Percentiles rank a stretch among this genome's conserved stretches.
phyloP scores from a whole-genome alignment of 116 monocot species.

The Papilionanthe hybrid region DNA sequence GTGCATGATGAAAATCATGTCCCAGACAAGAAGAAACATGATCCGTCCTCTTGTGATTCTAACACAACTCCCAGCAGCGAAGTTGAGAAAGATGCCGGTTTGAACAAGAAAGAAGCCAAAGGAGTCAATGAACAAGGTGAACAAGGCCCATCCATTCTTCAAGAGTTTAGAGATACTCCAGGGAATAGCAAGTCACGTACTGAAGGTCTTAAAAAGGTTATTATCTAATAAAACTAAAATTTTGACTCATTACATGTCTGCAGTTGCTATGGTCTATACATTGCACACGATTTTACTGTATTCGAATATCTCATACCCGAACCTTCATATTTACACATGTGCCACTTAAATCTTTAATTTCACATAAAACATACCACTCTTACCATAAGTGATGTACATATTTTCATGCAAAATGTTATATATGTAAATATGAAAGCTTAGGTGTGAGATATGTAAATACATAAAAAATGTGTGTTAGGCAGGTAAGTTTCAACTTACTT shows the following conservation, averaged over 20 bases:
- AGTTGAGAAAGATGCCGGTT: conserved; percentile 6
- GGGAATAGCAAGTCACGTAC: neutral
- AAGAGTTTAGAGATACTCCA: neutral
- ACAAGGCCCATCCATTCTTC: neutral
- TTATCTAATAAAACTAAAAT: neutral
- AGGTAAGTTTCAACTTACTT: neutral
- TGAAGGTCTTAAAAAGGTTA: neutral
- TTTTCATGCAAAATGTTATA: no score
- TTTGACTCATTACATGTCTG: neutral
- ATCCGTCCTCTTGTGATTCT: conserved; percentile 12
- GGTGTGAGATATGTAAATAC: no score
- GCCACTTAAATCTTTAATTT: no score
- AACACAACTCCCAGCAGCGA: conserved; percentile 12
- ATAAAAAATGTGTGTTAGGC: no score
- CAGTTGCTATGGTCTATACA: neutral
- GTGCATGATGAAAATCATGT: neutral
- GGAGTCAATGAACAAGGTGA: conserved; percentile 2
- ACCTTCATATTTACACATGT: no score
- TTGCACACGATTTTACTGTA: neutral
- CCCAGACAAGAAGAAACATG: neutral
- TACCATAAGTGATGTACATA: no score
- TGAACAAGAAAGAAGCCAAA: conserved; percentile 4
- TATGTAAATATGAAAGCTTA: no score
- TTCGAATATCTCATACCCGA: no score
- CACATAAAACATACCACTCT: no score